A percentile compares a stretch with the other conserved stretches of the same genome.
These are phyloP conservation scores for Cladophialophora chaetospira DNA, from an alignment of 2,329 filamentous ascomycete species.

Conservation along the genomic window DNA sequence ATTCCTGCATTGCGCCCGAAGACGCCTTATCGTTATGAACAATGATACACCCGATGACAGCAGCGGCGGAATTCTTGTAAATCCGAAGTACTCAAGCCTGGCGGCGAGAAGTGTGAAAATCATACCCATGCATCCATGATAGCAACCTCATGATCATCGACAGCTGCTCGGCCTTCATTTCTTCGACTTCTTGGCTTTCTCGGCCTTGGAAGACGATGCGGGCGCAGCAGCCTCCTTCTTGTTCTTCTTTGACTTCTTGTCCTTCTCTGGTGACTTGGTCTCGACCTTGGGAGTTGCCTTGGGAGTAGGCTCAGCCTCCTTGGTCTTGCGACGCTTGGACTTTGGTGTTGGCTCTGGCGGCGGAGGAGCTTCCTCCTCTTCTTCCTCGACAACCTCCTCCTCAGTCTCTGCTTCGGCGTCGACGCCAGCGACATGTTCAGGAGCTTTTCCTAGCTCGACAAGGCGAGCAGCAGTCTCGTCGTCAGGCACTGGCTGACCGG, in stretches of 20 bases:
- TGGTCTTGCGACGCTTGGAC: conserved; percentile 48
- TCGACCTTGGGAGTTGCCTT: conserved; percentile 44
- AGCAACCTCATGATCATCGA: neutral
- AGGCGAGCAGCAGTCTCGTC: conserved; percentile 50
- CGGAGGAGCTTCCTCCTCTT: conserved; percentile 40
- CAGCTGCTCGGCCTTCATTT: conserved; percentile 17
- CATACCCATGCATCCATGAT: conserved; percentile 6
- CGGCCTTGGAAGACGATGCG: conserved; percentile 27
- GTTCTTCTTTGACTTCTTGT: conserved; percentile 50
- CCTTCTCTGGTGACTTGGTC: conserved; percentile 40
- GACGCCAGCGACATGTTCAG: conserved; percentile 25
- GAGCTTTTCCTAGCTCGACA: conserved; percentile 41
- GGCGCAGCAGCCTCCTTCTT: conserved; percentile 44
- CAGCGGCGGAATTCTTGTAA: conserved; percentile 4
- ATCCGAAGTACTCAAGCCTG: conserved; percentile 4
- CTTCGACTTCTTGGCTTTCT: conserved; percentile 33
- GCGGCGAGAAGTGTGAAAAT: conserved; percentile 15
- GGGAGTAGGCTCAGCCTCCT: conserved; percentile 39
- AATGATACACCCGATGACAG: conserved; percentile 9
- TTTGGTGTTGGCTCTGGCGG: conserved; percentile 46
- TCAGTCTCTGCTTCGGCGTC: conserved; percentile 39
- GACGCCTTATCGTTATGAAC: conserved; percentile 23
- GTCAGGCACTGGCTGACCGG: conserved; percentile 46
- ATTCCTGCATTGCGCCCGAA: neutral
- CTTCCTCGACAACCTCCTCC: conserved; percentile 39